phyloP scores from a whole-genome alignment of 768 basidiomycete genomes.

The Cystobasidium ongulense region DNA sequence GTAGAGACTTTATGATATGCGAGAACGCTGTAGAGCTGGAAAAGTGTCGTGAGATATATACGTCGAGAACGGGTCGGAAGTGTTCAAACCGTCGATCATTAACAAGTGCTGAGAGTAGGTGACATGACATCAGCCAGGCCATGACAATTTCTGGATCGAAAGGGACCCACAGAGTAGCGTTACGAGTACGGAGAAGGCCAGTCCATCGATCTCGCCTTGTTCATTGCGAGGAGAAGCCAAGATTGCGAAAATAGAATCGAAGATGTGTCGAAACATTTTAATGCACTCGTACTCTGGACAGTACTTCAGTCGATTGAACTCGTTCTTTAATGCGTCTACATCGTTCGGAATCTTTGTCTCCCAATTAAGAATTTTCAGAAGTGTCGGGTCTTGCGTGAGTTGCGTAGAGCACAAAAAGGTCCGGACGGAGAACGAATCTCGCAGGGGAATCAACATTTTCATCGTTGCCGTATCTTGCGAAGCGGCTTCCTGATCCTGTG shows the following conservation, averaged over 20 bases:
- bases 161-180: slow-evolving; percentile 55
- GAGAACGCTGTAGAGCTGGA: slow-evolving; percentile 68
- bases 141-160: not conserved
- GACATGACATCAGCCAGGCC: too few relatives aligned
- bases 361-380: slow-evolving; percentile 75
- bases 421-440: slow-evolving; percentile 67
- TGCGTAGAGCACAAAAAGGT: slow-evolving; percentile 85
- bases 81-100: slow-evolving; percentile 91
- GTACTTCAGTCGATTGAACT: slow-evolving; percentile 77
- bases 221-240: slow-evolving; percentile 67
- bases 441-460: slow-evolving; percentile 59
- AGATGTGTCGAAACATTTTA: slow-evolving; percentile 52
- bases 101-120: slow-evolving; percentile 56
- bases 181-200: slow-evolving; percentile 83
- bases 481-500: slow-evolving; percentile 49
- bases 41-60: slow-evolving; percentile 81
- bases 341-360: slow-evolving; percentile 54
- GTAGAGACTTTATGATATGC: slow-evolving; percentile 80
- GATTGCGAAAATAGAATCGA: slow-evolving; percentile 86
- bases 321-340: slow-evolving; percentile 58
- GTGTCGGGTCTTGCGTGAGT: slow-evolving; percentile 79
- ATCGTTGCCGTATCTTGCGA: slow-evolving; percentile 54
- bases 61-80: slow-evolving; percentile 84
- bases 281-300: slow-evolving; percentile 47
- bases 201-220: slow-evolving; percentile 66